phyloP scores from a whole-genome alignment of 73 alveolate genomes.

The Loxodes magnus region DNA sequence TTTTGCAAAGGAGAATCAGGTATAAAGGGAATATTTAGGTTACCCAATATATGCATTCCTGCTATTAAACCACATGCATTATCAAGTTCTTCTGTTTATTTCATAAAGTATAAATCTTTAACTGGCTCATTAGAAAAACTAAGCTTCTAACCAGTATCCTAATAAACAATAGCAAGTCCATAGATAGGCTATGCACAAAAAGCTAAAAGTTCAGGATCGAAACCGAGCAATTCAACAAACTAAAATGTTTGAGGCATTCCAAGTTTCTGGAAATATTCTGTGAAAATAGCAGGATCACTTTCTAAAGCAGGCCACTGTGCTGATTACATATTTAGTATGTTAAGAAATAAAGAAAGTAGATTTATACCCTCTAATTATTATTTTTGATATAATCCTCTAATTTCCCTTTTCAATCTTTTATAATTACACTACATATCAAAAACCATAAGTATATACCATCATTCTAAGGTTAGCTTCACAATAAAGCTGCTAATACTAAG shows the following conservation, averaged over 20 bases:
- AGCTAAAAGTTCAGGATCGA: conserved; percentile 55
- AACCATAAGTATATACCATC: no score
- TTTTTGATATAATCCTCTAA: no score
- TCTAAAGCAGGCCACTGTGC: conserved; percentile 96
- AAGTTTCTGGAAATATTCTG: conserved; percentile 55
- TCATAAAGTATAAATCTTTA: conserved; percentile 59
- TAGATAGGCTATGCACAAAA: conserved; percentile 50
- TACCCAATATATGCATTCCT: conserved; percentile 55
- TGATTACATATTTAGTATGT: no score
- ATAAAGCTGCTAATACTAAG: no score
- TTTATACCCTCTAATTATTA: no score
- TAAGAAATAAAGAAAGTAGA: no score
- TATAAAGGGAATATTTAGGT: no score
- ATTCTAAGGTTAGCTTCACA: no score
- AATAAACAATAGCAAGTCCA: conserved; percentile 59
- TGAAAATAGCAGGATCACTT: conserved; percentile 79
- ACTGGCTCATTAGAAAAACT: conserved; percentile 23
- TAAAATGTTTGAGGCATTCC: conserved; percentile 50
- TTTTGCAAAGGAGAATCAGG: no score
- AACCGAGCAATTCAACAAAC: conserved; percentile 59
- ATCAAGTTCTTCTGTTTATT: conserved; percentile 62
- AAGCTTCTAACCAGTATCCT: conserved; percentile 40
- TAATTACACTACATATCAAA: no score
- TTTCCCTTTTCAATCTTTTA: no score
- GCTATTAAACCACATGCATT: conserved; percentile 91